Conservation (phyloP, 2,329 filamentous ascomycete genomes). For the Aspergillus latus region DNA sequence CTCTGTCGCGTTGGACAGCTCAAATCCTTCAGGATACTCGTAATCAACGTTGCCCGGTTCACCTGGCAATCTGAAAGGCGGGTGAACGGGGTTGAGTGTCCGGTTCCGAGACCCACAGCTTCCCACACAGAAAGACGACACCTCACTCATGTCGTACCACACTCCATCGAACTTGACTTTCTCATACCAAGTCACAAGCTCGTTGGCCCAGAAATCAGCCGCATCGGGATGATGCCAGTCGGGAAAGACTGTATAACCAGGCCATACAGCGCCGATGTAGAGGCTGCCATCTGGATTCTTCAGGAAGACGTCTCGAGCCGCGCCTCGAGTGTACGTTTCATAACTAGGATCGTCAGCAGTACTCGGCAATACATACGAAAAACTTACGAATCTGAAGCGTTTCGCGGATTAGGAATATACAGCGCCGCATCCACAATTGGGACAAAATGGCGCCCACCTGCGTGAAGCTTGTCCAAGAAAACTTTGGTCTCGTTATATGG, state of each 20-base stretch:
- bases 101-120: constrained; percentile 68
- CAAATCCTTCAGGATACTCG: constrained; percentile 68
- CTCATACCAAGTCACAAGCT: constrained; percentile 53
- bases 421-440: constrained; percentile 65
- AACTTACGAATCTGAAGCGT: constrained; percentile 63
- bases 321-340: constrained; percentile 52
- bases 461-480: constrained; percentile 56
- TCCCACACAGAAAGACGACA: constrained; percentile 66
- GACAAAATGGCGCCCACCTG: constrained; percentile 57
- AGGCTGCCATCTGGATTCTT: constrained; percentile 55
- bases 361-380: constrained; percentile 18
- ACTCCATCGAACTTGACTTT: constrained; percentile 55
- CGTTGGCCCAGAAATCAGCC: constrained; percentile 59
- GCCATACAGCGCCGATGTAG: constrained; percentile 59
- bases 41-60: constrained; percentile 61
- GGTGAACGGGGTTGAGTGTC: constrained; percentile 67
- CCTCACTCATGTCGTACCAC: constrained; percentile 65
- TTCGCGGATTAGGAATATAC: constrained; percentile 70
- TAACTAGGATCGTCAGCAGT: constrained; percentile 41
- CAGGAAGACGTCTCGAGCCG: constrained; percentile 51
- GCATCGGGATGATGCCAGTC: constrained; percentile 62
- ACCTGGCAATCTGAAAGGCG: constrained; percentile 64
- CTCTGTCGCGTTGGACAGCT: constrained; percentile 67
- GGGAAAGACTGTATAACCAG: constrained; percentile 61
- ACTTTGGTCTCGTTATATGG: constrained; percentile 49